Conservation (phyloP, 2,329 filamentous ascomycete genomes). For the Aquanectria penicillioides region DNA sequence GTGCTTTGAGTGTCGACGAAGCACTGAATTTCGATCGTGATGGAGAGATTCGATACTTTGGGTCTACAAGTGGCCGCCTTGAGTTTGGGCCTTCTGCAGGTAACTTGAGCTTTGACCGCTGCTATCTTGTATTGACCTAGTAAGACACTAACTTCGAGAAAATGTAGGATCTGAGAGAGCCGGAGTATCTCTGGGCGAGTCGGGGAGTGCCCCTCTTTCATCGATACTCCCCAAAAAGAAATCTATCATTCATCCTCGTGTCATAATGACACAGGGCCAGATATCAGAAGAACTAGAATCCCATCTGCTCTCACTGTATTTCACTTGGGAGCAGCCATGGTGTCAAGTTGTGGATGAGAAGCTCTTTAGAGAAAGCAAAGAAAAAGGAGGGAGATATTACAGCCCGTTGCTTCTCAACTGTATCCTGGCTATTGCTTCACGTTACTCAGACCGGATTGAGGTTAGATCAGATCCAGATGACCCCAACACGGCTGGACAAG, state of each 20-base stretch:
- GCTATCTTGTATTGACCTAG: not conserved
- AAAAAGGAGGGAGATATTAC: conserved; percentile 41
- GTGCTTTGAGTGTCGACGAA: conserved; percentile 40
- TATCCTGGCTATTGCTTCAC: conserved; percentile 47
- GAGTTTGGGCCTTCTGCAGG: conserved; percentile 35
- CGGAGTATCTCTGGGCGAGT: no score
- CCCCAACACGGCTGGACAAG: conserved; percentile 46
- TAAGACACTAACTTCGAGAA: not conserved
- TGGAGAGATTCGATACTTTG: conserved; percentile 48
- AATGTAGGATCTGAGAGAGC: not conserved
- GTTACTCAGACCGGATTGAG: conserved; percentile 46
- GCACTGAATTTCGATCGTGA: conserved; percentile 48
- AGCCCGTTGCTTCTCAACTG: conserved; percentile 46
- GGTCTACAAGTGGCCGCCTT: conserved; percentile 48
- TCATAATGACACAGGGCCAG: conserved; percentile 21
- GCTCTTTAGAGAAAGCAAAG: conserved; percentile 46
- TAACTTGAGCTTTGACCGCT: not conserved
- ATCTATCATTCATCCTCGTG: not conserved
- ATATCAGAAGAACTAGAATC: conserved; percentile 37
- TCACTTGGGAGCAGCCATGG: conserved; percentile 51
- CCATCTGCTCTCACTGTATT: conserved; percentile 46
- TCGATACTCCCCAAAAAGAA: not conserved
- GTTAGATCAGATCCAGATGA: conserved; percentile 43
- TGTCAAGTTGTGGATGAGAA: conserved; percentile 47
- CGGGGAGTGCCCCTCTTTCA: no score